A percentile compares a stretch with the other conserved stretches of the same genome.
Evolutionary conservation across 2,329 filamentous ascomycete genomes (phyloP).

Genomic region (Monosporascus sp.): DNA sequence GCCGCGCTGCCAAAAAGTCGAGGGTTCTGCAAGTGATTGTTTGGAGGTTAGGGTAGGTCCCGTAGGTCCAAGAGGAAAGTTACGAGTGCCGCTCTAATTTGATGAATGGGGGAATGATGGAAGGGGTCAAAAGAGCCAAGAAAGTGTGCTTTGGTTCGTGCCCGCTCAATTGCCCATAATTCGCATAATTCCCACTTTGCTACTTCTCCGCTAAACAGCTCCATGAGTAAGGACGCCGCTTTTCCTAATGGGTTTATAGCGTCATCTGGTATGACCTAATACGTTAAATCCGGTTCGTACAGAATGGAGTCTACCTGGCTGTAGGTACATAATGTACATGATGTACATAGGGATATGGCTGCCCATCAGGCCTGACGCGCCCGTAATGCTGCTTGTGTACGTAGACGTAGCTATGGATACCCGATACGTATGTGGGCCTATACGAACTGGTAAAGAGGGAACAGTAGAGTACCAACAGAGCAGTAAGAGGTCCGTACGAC

Average conservation of each 20-base stretch:
- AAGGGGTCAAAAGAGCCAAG: not conserved
- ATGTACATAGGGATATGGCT: not conserved
- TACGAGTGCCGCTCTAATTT: not conserved
- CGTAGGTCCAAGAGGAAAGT: not conserved
- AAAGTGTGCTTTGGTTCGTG: not conserved
- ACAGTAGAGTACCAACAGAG: too few species aligned
- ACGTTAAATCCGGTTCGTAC: not conserved
- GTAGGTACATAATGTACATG: conserved; percentile 1
- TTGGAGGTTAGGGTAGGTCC: not conserved
- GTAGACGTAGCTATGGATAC: too few species aligned
- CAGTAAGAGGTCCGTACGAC: not conserved
- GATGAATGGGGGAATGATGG: not conserved
- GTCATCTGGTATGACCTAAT: not conserved
- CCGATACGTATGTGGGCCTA: too few species aligned
- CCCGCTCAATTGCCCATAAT: not conserved
- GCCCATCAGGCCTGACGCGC: too few species aligned
- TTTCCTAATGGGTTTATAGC: not conserved
- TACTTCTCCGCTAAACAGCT: not conserved
- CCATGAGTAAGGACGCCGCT: too few species aligned
- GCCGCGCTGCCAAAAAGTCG: not conserved
- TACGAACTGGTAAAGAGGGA: too few species aligned
- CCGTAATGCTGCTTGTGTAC: too few species aligned
- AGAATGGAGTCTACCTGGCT: conserved; percentile 1
- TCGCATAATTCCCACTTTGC: not conserved
- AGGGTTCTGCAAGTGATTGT: not conserved